Evolutionary conservation across 768 basidiomycete species (phyloP), one percentile per base, ranked within the genome.

Genomic region (Paxillus involutus): DNA sequence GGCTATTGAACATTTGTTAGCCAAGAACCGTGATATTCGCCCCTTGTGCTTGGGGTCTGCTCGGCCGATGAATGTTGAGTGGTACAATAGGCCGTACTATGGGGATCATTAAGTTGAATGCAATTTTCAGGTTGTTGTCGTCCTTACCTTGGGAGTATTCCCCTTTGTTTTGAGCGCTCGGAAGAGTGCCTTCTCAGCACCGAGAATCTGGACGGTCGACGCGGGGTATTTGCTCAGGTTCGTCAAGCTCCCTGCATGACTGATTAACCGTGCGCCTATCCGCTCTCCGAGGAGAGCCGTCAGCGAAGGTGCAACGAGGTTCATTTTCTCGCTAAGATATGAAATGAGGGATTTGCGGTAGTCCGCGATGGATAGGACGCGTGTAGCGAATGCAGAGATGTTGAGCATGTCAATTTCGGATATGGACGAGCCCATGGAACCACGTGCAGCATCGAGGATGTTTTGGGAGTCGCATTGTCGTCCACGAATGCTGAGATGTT

Each of bases 151-250:
- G 40, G 96, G 95, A 0, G 96, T 99, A 71, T 98, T 98, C 14
- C 96, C 96, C 74, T 98, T 98, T 32, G 96, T 98, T 79, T 98
- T 98, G 66, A 98, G 78, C 0, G 96, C 96, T 51, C 96, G 78
- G 83, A 98, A 98, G 26, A 98, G 80, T 2, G 96, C 96, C 73
- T 98, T 98, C 77, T 98, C 96, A 21, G 96, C 96, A 62, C 96
- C 96, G 40, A 98, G 79, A 61, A 98, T 98, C 73, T 98, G 96
- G 40, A 98, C 96, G 13, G 96, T 98, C 66, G 91, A 94, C 1
- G 96, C 96, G 32, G 96, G 96, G 75, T 98, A 98, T 77, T 98
- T 98, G 80, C 90, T 91, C 53, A 98, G 74, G 72, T 98, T 98
- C 57, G 94, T 97, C 70, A 98, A 79, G 63, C 92, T 94, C 24